Base-by-base conservation (phyloP, 106 monocot genomes). In the Dioscorea zingiberensis region DNA sequence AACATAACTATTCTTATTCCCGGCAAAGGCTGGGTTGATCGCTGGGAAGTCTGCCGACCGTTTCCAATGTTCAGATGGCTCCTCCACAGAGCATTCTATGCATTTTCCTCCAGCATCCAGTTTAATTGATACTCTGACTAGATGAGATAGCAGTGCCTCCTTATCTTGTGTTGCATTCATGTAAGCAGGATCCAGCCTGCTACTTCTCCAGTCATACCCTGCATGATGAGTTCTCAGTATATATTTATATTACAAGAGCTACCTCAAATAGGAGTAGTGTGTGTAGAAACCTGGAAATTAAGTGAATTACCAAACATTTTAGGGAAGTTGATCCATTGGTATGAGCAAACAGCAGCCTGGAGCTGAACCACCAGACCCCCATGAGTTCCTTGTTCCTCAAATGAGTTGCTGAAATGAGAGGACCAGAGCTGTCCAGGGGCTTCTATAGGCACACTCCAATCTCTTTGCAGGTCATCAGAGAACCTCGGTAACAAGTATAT, bases 241-340 rank as follows among this genome's bases (percentile, higher is more conserved):
- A 51, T 51, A 51, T 51, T 13, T 13, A 2, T 3, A 30, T 7
- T 30, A 30, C 2, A 3, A 30, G 10, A 38, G 10, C 38, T n/a
- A n/a, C n/a, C 6, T 38, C 38, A 6, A 2, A 38, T n/a, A n/a
- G n/a, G 38, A 38, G 38, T 38, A 38, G 9, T 38, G 38, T 8
- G 38, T 38, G 10, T n/a, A 6, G 4, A 51, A 51, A 2, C 49
- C 49, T 49, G 4, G 7, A 7, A 15, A 15, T 3, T 4, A 9
- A 56, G 56, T 18, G 21, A 60, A 56, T 49, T 81, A 93, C 94
- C 94, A 48, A 94, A 87, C 80, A 86, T 82, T 48, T 76, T 94
- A 15, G 84, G 67, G 55, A 90, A 90, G 45, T 87, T 64, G 66
- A 94, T 87, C 94, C 94, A 94, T 28, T 68, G 68, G 73, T 94